Base-by-base conservation (phyloP, 2,329 filamentous ascomycete species). In the Endocalyx cinctus region DNA sequence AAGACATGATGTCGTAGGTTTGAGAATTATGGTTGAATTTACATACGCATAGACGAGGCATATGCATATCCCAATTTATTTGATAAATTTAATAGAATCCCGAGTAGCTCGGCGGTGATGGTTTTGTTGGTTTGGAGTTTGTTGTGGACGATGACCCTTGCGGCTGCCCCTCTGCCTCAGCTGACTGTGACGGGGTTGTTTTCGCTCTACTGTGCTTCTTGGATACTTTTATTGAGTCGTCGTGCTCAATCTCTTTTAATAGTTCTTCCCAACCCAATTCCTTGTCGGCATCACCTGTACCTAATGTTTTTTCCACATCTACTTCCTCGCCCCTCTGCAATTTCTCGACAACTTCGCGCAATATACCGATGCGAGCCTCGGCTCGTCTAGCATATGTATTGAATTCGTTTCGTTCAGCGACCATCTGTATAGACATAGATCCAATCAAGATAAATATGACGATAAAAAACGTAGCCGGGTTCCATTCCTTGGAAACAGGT, bases 351-450 rank as follows among this genome's bases (percentile, higher is more conserved):
- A 87, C 79, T 52, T 95, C 90, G 25, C 77, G 76, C 38, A 98
- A 61, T 18, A 87, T 55, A 3, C 72, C 74, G 42, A 98, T 84
- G 54, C 85, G 83, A 6, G 85, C 79, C 47, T 95, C 85, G 5
- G 88, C 82, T 46, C 80, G 79, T 31, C 89, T 78, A 52, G 72
- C 77, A 49, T 84, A 89, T 8, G 80, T 77, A 19, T 73, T 70
- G 52, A 81, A 84, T 31, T 89, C 82, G 48, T 84, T 85, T 50
- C 82, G 83, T 50, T 97, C 59, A 22, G 80, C 72, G 52, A 98
- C 82, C 72, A 92, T 85, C 51, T 96, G 86, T 49, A 98, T 96
- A 11, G 90, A 86, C 71, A 96, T 94, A 41, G 87, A 95, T 4
- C 94, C 94, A 44, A 97, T 90, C 43, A 97, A 72, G 25, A 88